Conservation (phyloP, 1,284 basidiomycete species). For the Paramarasmius palmivorus region DNA sequence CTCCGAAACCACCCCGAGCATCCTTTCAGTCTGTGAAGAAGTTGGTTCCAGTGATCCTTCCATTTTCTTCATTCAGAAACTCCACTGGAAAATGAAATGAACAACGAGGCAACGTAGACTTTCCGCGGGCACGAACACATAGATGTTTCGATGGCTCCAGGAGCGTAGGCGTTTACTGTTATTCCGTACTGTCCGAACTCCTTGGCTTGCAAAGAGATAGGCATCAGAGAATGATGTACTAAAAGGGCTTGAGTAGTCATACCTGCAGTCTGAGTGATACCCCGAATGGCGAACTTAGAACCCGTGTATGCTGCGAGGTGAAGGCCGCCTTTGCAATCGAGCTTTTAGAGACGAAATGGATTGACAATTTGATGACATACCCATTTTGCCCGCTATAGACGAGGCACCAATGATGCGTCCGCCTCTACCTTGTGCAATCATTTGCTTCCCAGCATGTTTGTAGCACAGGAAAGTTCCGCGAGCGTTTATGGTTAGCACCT, state of each 20-base stretch:
- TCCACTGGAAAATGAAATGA: too few species aligned
- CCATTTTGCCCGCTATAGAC: constrained; percentile 32
- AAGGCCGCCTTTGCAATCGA: background rate
- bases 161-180: constrained; percentile 14
- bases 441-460: constrained; percentile 28
- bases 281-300: constrained; percentile 2
- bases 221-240: background rate
- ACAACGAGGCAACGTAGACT: too few species aligned
- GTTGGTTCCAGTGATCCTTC: too few species aligned
- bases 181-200: constrained; percentile 9
- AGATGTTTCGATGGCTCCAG: background rate
- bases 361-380: constrained; percentile 6
- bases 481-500: constrained; percentile 15
- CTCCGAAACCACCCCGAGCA: too few species aligned
- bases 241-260: background rate
- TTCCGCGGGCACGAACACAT: background rate
- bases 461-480: constrained; percentile 24
- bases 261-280: constrained; percentile 7
- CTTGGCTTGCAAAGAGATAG: background rate
- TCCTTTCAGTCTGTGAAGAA: too few species aligned
- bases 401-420: constrained; percentile 40
- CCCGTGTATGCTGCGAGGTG: background rate
- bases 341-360: background rate
- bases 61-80: too few species aligned
- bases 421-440: constrained; percentile 31